Evolutionary conservation across 352 stramenopile species (phyloP).

Genomic region (Phytophthora tubulina): DNA sequence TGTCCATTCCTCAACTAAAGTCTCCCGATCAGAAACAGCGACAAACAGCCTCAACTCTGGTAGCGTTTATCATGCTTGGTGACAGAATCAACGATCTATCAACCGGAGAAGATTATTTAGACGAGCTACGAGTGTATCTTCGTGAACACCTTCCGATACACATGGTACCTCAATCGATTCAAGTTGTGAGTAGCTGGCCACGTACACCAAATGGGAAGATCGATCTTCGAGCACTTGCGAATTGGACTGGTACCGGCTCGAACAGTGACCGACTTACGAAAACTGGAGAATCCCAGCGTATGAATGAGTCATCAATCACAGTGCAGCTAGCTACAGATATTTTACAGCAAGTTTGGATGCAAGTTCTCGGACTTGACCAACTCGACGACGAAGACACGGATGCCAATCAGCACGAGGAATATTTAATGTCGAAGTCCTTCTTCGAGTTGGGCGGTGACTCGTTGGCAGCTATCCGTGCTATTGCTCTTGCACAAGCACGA

Average conservation of each 20-base stretch:
- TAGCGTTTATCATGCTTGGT: constrained; percentile 60
- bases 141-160: constrained; percentile 55
- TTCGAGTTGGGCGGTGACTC: constrained; percentile 80
- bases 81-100: constrained; percentile 13
- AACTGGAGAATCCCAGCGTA: neutral
- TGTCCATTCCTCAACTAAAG: constrained; percentile 37
- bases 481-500: constrained; percentile 60
- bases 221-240: constrained; percentile 53
- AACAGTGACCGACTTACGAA: neutral
- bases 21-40: constrained; percentile 12
- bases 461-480: constrained; percentile 69
- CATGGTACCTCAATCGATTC: constrained; percentile 73
- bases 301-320: constrained; percentile 18
- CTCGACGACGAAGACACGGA: constrained; percentile 17
- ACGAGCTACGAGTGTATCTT: constrained; percentile 39
- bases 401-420: constrained; percentile 19
- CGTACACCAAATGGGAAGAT: constrained; percentile 83
- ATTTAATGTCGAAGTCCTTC: constrained; percentile 49
- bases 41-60: constrained; percentile 39
- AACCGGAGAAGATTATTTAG: constrained; percentile 14
- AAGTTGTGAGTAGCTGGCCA: constrained; percentile 56
- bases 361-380: constrained; percentile 53
- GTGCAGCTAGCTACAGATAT: constrained; percentile 47
- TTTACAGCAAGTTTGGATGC: constrained; percentile 59
- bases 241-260: neutral